Conservation (phyloP, 768 basidiomycete species). For the Boletus patriciae region DNA sequence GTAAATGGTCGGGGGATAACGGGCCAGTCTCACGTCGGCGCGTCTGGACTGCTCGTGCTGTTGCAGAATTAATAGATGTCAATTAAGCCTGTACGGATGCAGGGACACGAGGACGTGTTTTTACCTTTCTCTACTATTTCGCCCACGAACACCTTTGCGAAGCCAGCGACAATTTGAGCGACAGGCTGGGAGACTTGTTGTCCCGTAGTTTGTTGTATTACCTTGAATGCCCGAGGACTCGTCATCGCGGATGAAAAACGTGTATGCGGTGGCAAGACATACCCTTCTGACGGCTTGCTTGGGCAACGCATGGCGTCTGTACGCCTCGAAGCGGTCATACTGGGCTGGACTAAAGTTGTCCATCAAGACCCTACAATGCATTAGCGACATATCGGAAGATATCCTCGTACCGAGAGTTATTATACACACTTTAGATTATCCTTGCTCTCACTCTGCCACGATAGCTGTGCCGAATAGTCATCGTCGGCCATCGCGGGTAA, state of each 20-base stretch:
- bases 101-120: neutral
- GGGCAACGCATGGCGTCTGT: conserved; percentile 77
- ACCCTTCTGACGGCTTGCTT: conserved; percentile 84
- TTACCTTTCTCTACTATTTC: conserved; percentile 88
- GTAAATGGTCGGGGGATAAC: conserved; percentile 82
- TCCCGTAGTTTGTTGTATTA: conserved; percentile 78
- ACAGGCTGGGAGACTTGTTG: conserved; percentile 86
- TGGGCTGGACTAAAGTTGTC: conserved; percentile 82
- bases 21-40: conserved; percentile 75
- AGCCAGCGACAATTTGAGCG: conserved; percentile 86
- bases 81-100: neutral
- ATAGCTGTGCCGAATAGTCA: conserved; percentile 80
- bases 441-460: conserved; percentile 85
- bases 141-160: conserved; percentile 89
- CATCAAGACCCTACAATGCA: conserved; percentile 70
- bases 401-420: neutral
- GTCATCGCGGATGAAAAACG: neutral
- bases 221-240: conserved; percentile 40
- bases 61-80: neutral
- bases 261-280: conserved; percentile 4
- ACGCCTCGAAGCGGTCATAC: conserved; percentile 88
- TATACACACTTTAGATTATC: conserved; percentile 73
- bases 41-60: conserved; percentile 76
- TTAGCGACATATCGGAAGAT: neutral
- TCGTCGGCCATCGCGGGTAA: conserved; percentile 87